Percentiles rank a stretch among this genome's conserved stretches.
phyloP scores from a whole-genome alignment of 306 rosid species.

The Quercus ilex region DNA sequence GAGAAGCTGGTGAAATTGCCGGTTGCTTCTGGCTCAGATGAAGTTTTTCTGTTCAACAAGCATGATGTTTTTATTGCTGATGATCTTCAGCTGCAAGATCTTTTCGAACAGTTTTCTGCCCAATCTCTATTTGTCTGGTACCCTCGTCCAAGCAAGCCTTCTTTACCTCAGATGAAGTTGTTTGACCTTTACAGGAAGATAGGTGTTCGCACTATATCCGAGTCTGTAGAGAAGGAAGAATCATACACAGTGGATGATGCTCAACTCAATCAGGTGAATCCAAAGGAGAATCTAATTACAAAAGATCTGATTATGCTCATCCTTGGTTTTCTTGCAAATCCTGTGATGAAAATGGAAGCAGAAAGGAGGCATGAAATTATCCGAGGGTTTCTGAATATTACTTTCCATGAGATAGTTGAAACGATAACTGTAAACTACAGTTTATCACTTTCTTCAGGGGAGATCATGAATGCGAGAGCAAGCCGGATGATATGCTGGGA shows the following conservation, averaged over 20 bases:
- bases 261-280: slow-evolving; percentile 19
- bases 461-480: slow-evolving; percentile 19
- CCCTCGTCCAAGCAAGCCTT: slow-evolving; percentile 43
- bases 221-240: slow-evolving; percentile 44
- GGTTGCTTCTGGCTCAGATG: slow-evolving; percentile 26
- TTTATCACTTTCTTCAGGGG: slow-evolving; percentile 36
- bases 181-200: slow-evolving; percentile 46
- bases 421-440: slow-evolving; percentile 44
- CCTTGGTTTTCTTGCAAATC: slow-evolving; percentile 63
- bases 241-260: slow-evolving; percentile 5
- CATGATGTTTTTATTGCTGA: slow-evolving; percentile 56
- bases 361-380: slow-evolving; percentile 52
- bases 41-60: slow-evolving; percentile 40
- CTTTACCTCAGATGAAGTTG: slow-evolving; percentile 27
- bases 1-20: slow-evolving; percentile 54
- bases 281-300: slow-evolving; percentile 19
- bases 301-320: slow-evolving; percentile 51
- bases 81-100: slow-evolving; percentile 58
- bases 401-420: slow-evolving; percentile 34
- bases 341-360: slow-evolving; percentile 48
- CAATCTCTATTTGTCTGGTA: slow-evolving; percentile 65
- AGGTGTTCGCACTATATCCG: slow-evolving; percentile 60
- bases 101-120: slow-evolving; percentile 36
- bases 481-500: slow-evolving; percentile 50
- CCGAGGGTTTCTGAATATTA: slow-evolving; percentile 35